Base-by-base conservation (phyloP, 768 basidiomycete species). In the Mycena vulgaris region DNA sequence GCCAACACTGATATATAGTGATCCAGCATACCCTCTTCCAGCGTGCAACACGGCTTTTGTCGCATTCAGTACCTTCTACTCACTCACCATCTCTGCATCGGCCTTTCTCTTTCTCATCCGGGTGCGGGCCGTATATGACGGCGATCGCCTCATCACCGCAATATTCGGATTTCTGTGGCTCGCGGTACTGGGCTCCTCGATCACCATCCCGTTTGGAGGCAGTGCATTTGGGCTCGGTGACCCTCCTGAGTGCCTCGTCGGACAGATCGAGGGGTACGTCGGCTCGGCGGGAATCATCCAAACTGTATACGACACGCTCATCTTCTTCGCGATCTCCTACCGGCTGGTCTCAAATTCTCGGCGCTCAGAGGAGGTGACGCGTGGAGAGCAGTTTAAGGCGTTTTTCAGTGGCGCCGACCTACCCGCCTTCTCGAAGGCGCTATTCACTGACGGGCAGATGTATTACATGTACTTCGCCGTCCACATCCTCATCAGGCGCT, bases 391-490 rank as follows among this genome's bases (percentile, higher is more conserved):
- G 23, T 16, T 63, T 3, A 51, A n/a, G 11, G 39, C 65, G 19
- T 40, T 81, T 10, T 63, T 76, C 17, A 55, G 31, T 28, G 80
- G 78, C 5, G 61, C 69, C n/a, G 71, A 75, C 35, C 53, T 82
- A 6, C 80, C 82, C 3, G 67, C 63, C 8, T 76, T 80, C 21
- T 75, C 77, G 3, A 75, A 67, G 42, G 68, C 74, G 2, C 47
- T 81, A 5, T 60, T 81, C 21, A 72, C 70, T 25, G 81, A 80
- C 14, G 78, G 81, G 0, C 81, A 80, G 58, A 66, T 71, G 14
- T 83, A 81, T 56, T 82, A 80, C 59, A 40, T 80, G 82, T 82
- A 58, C 45, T 80, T 77, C n/a, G n/a, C n/a, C 9, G 5, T 53
- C 42, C 23, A 40, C 28, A 19, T 55, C 7, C 40, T 25, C 11